Evolutionary conservation across 2,329 filamentous ascomycete species (phyloP), one percentile per base, ranked within the genome.

Genomic region (Penicillium sp.): DNA sequence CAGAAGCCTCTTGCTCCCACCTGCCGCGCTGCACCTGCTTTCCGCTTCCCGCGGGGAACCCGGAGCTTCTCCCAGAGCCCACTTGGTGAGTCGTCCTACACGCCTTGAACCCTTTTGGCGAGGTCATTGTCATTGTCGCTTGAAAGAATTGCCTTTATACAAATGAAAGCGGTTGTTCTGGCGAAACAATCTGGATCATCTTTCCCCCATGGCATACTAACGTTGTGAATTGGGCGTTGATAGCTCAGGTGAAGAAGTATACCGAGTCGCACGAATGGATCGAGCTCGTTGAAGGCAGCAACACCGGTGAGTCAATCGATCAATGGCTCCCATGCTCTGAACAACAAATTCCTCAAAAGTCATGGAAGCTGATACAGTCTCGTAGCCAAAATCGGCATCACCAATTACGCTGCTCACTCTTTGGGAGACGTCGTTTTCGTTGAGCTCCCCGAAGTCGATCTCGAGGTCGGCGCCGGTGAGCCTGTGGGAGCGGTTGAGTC

Each of bases 261-360:
- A 96, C 93, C 57, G 86, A 90, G 70, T 91, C 96, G 67, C 93
- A 98, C 78, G 93, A 98, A 77, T 98, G 93, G 93, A 84, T 98
- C 68, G 90, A 96, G 72, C 76, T 95, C 51, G 85, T 84, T 48
- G 82, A 82, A 44, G 87, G 94, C 73, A 83, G 85, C 68, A 91
- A 87, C 72, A 85, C 84, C 43, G 90, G 88, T 65, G 45, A 52
- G 58, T 58, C 25, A 29, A 46, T 40, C 36, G 27, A 41, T n/a
- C 5, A 5, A 12, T 18, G 7, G 2, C 6, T 28, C 34, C 24
- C 33, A 9, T 24, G 9, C 5, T 12, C 26, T 47, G 25, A n/a
- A 12, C 3, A n/a, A 29, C 13, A 25, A 3, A 27, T 11, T 18
- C 27, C 12, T 32, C 8, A 32, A 32, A 7, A 32, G 12, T 27